phyloP scores from a whole-genome alignment of 768 basidiomycete genomes.

The Tricholomella constricta region DNA sequence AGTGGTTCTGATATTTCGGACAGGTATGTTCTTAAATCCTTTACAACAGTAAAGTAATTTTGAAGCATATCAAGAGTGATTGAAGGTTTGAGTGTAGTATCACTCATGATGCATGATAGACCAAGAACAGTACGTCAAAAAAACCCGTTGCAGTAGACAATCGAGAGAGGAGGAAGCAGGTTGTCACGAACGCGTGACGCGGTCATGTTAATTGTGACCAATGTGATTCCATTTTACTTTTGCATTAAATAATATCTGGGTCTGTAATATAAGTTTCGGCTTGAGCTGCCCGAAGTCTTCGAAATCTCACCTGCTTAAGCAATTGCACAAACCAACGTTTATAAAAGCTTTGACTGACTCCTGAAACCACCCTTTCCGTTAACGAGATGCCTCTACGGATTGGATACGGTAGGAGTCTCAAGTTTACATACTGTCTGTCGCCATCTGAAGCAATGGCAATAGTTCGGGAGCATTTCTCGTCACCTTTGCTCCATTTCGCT shows the following conservation, averaged over 20 bases:
- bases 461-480: slow-evolving; percentile 91
- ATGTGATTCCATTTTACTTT: slow-evolving; percentile 14
- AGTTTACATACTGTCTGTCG: not conserved
- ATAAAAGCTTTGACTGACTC: no score
- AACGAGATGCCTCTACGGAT: slow-evolving; percentile 42
- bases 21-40: slow-evolving; percentile 41
- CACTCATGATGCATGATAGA: not conserved
- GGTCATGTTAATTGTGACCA: not conserved
- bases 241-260: no score
- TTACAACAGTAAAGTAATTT: slow-evolving; percentile 45
- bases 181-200: slow-evolving; percentile 16
- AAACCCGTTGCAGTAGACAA: no score
- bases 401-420: slow-evolving; percentile 44
- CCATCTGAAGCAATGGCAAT: not conserved
- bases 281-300: no score
- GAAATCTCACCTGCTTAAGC: no score
- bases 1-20: slow-evolving; percentile 31
- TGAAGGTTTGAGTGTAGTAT: not conserved
- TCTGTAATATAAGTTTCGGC: no score
- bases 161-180: no score
- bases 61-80: slow-evolving; percentile 35
- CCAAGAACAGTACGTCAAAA: no score
- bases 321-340: no score
- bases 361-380: not conserved
- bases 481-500: slow-evolving; percentile 86